Evolutionary conservation across 768 basidiomycete genomes (phyloP).

Genomic region (Mycena galericulata): DNA sequence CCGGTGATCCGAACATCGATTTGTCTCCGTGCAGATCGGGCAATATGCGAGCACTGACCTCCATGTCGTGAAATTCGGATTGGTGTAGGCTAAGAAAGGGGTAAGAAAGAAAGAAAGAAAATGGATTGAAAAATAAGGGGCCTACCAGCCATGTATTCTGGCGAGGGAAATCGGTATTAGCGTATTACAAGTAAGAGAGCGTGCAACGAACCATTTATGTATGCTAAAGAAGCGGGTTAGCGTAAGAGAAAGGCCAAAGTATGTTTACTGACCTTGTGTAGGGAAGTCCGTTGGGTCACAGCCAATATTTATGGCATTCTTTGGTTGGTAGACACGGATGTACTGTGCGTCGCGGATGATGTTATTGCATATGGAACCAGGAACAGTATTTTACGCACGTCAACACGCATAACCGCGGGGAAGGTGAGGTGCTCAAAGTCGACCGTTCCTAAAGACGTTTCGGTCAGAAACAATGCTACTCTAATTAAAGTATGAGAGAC

Average conservation of each 20-base stretch:
- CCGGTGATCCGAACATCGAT: slow-evolving; percentile 19
- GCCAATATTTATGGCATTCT: slow-evolving; percentile 77
- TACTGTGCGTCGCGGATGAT: slow-evolving; percentile 65
- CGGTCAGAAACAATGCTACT: neutral
- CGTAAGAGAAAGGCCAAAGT: too few species aligned
- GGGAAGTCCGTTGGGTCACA: slow-evolving; percentile 87
- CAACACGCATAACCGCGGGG: slow-evolving; percentile 77
- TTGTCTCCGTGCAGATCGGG: neutral
- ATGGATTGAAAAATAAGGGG: neutral
- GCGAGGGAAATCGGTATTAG: neutral
- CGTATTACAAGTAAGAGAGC: neutral
- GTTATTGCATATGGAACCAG: neutral
- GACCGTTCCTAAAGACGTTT: slow-evolving; percentile 53
- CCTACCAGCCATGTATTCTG: slow-evolving; percentile 8
- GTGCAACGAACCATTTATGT: slow-evolving; percentile 71
- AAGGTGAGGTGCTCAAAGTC: slow-evolving; percentile 79
- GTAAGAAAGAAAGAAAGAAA: neutral
- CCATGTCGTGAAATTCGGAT: slow-evolving; percentile 87
- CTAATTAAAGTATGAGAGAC: slow-evolving; percentile 22
- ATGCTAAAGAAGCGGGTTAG: slow-evolving; percentile 48
- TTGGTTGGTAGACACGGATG: slow-evolving; percentile 90
- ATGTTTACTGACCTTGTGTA: slow-evolving; percentile 52
- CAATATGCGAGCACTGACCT: slow-evolving; percentile 23
- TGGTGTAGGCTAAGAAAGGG: slow-evolving; percentile 74
- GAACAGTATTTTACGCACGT: neutral